Percentiles rank a stretch among this genome's conserved stretches.
Conservation (phyloP, 139 green algal genomes). For the Chlamydomonas asymmetrica region DNA sequence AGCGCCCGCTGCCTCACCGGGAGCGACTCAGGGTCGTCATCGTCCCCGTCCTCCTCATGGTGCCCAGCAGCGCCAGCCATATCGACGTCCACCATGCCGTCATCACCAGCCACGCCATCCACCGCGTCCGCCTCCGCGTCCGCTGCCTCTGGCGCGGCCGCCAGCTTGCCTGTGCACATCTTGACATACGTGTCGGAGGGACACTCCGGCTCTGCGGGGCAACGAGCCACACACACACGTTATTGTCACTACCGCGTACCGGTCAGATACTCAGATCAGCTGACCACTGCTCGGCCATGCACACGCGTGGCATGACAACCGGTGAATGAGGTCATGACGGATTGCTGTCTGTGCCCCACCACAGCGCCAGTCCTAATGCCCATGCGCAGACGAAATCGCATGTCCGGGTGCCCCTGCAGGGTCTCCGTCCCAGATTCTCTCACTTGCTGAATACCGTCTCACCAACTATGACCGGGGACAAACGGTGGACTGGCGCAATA, state of each 20-base stretch:
- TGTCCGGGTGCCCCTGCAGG: neutral
- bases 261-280: no score
- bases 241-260: neutral
- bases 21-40: no score
- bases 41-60: neutral
- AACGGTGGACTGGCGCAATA: no score
- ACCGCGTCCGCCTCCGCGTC: neutral
- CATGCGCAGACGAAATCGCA: no score
- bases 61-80: neutral
- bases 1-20: no score
- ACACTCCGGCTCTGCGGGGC: neutral
- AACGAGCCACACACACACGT: neutral
- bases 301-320: no score
- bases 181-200: constrained; percentile 38
- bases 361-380: no score
- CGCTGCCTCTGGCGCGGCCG: constrained; percentile 8
- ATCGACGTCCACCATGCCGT: neutral
- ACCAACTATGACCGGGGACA: constrained; percentile 23
- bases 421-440: neutral
- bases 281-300: no score
- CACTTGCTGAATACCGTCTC: neutral
- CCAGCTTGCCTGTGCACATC: constrained; percentile 10
- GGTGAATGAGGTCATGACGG: no score
- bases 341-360: no score
- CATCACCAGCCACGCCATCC: neutral